Percentiles rank a stretch among this genome's conserved stretches.
Conservation (phyloP, 768 basidiomycete genomes). For the Calvatia gigantea region DNA sequence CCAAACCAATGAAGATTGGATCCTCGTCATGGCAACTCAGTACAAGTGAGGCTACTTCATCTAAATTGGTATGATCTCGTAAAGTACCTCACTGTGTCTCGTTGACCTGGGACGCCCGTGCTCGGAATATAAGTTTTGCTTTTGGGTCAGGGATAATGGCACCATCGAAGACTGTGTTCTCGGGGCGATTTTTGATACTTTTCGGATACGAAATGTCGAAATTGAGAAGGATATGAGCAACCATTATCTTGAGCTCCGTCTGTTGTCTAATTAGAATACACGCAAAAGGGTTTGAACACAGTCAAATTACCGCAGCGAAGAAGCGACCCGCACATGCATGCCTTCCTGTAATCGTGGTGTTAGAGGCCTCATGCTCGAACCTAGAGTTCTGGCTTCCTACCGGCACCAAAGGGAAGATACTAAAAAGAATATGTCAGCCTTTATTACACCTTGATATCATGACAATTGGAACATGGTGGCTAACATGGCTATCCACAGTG, state of each 20-base stretch:
- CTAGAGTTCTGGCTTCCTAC: slow-evolving; percentile 16
- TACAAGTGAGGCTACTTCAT: no score
- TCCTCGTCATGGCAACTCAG: no score
- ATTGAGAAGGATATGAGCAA: slow-evolving; percentile 31
- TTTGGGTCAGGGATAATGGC: slow-evolving; percentile 31
- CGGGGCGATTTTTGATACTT: slow-evolving; percentile 22
- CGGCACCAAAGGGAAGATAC: slow-evolving; percentile 38
- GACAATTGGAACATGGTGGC: slow-evolving; percentile 15
- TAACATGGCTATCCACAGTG: slow-evolving; percentile 30
- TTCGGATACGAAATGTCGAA: slow-evolving; percentile 27
- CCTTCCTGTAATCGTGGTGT: slow-evolving; percentile 22
- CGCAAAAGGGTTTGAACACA: not conserved
- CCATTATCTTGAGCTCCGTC: slow-evolving; percentile 36
- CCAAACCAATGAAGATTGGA: no score
- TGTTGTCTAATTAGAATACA: slow-evolving; percentile 9
- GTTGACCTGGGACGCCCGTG: slow-evolving; percentile 10
- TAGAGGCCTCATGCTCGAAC: not conserved
- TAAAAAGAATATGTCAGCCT: slow-evolving; percentile 12
- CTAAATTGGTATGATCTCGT: no score
- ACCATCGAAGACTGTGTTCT: slow-evolving; percentile 30
- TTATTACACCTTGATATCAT: not conserved
- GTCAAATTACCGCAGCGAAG: slow-evolving; percentile 29
- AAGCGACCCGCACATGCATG: slow-evolving; percentile 35
- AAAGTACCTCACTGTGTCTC: not conserved
- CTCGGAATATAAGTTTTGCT: slow-evolving; percentile 27